phyloP scores from a whole-genome alignment of 129 eudicot species.

The Flaveria bidentis region DNA sequence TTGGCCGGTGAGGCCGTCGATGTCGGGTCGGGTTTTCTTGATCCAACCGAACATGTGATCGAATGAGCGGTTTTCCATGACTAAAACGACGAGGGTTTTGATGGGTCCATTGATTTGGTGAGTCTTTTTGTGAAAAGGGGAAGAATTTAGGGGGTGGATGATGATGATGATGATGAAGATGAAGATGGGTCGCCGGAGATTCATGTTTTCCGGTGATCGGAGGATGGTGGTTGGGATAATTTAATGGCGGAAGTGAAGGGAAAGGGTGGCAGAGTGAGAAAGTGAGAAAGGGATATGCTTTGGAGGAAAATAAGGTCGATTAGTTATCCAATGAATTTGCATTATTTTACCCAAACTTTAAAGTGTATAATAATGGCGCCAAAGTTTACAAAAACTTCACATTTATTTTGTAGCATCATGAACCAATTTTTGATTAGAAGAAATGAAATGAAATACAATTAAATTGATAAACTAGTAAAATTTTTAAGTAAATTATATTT shows the following conservation, averaged over 20 bases:
- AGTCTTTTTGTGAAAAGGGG: conserved; percentile 37
- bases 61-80: conserved; percentile 97
- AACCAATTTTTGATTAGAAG: too few species aligned
- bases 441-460: too few species aligned
- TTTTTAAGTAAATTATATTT: too few species aligned
- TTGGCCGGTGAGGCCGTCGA: conserved; percentile 75
- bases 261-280: conserved; percentile 11
- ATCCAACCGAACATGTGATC: conserved; percentile 92
- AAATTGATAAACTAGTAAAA: too few species aligned
- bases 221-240: conserved; percentile 14
- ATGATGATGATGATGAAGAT: conserved; percentile 3
- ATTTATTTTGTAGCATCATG: background rate
- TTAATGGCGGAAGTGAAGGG: background rate
- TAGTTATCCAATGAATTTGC: background rate
- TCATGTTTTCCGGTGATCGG: conserved; percentile 41
- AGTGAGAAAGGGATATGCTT: background rate
- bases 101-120: conserved; percentile 71
- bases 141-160: conserved; percentile 33
- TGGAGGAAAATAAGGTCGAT: background rate
- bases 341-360: background rate
- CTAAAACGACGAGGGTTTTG: conserved; percentile 79
- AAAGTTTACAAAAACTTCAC: background rate
- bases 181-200: conserved; percentile 41
- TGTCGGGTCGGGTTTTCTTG: conserved; percentile 75
- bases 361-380: background rate